These are phyloP conservation scores for Pseudofabraea citricarpa DNA, from an alignment of 2,329 filamentous ascomycete genomes.

Conservation along the genomic window DNA sequence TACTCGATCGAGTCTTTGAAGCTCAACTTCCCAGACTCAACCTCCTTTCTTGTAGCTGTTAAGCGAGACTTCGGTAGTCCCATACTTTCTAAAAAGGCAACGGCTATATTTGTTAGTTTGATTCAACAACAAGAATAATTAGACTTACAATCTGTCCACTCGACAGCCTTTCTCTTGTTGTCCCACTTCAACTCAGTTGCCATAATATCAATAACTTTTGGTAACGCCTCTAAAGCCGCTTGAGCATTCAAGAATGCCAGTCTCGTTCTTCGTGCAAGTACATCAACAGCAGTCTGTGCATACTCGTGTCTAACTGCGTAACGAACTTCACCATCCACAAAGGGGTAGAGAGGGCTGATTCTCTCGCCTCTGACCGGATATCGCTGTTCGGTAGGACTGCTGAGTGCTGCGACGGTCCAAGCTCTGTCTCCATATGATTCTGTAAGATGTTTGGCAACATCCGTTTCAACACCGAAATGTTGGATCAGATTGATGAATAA, in stretches of 20 bases:
- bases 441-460: slow-evolving; percentile 84
- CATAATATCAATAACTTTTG: slow-evolving; percentile 86
- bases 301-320: slow-evolving; percentile 88
- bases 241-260: slow-evolving; percentile 90
- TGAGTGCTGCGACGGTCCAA: slow-evolving; percentile 83
- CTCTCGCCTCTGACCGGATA: slow-evolving; percentile 81
- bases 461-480: slow-evolving; percentile 86
- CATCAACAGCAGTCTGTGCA: slow-evolving; percentile 84
- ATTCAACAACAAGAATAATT: neutral
- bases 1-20: slow-evolving; percentile 53
- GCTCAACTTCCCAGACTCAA: slow-evolving; percentile 55
- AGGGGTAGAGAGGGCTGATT: slow-evolving; percentile 78
- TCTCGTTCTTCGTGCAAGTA: slow-evolving; percentile 78
- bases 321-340: slow-evolving; percentile 85
- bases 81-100: slow-evolving; percentile 60
- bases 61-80: slow-evolving; percentile 58
- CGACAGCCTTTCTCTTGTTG: slow-evolving; percentile 62
- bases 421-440: slow-evolving; percentile 88
- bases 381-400: slow-evolving; percentile 67
- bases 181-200: slow-evolving; percentile 78
- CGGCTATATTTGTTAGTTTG: slow-evolving; percentile 33
- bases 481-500: slow-evolving; percentile 95
- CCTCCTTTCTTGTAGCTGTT: slow-evolving; percentile 51
- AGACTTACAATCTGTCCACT: slow-evolving; percentile 73
- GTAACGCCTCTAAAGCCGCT: slow-evolving; percentile 80